Evolutionary conservation across 1,284 basidiomycete genomes (phyloP).

Genomic region (Heterobasidion parviporum): DNA sequence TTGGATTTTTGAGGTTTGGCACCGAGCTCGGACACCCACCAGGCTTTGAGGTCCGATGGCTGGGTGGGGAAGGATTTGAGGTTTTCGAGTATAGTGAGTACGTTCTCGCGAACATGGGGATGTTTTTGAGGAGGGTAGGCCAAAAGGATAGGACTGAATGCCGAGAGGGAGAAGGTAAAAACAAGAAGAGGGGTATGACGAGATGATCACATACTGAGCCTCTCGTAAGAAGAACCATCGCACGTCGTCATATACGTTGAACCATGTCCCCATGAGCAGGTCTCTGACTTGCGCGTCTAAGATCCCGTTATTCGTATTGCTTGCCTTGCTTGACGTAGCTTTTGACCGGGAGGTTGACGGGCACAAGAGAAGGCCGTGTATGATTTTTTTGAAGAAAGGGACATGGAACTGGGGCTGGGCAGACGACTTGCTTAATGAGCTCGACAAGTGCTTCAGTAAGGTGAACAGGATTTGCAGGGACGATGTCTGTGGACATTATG

Average conservation of each 20-base stretch:
- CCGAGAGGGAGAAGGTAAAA: constrained; percentile 1
- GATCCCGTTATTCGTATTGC: constrained; percentile 16
- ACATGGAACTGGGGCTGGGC: constrained; percentile 58
- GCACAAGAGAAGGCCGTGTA: constrained; percentile 52
- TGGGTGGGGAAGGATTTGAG: constrained; percentile 80
- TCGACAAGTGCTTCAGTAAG: constrained; percentile 71
- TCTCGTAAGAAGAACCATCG: constrained; percentile 92
- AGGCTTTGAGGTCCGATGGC: constrained; percentile 70
- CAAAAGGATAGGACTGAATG: constrained; percentile 15
- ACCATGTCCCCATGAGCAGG: constrained; percentile 61
- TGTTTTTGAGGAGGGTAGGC: constrained; percentile 23
- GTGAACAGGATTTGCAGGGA: constrained; percentile 77
- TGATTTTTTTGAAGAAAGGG: constrained; percentile 61
- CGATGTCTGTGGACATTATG: constrained; percentile 43
- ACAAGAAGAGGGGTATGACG: neutral
- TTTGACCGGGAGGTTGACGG: constrained; percentile 39
- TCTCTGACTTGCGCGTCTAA: constrained; percentile 55
- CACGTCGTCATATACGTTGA: constrained; percentile 82
- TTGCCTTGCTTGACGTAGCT: constrained; percentile 10
- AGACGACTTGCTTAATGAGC: constrained; percentile 31
- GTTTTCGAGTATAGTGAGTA: constrained; percentile 71
- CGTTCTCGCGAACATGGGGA: constrained; percentile 46
- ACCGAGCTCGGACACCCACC: constrained; percentile 77
- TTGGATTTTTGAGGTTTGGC: constrained; percentile 47
- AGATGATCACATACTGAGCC: constrained; percentile 45